Evolutionary conservation across 805 yeast species (phyloP).

Genomic region (Candida ulmi): DNA sequence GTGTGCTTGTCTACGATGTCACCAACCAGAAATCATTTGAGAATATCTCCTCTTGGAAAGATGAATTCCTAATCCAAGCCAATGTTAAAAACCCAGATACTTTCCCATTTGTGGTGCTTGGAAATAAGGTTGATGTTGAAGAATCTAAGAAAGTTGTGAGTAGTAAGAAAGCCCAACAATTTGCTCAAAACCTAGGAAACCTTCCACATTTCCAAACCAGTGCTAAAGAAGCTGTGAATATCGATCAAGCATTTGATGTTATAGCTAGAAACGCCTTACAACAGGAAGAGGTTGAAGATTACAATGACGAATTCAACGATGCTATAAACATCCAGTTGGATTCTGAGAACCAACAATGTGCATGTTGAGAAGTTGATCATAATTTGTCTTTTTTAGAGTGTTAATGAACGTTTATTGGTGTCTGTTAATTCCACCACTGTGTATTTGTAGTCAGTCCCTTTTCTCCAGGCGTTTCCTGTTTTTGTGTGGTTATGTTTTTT

Average conservation of each 20-base stretch:
- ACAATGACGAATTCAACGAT: constrained; percentile 89
- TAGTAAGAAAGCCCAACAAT: constrained; percentile 53
- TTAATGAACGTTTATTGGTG: no score
- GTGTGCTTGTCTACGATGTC: constrained; percentile 93
- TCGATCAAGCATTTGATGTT: constrained; percentile 92
- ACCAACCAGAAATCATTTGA: constrained; percentile 93
- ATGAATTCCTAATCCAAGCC: constrained; percentile 90
- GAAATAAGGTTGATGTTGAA: constrained; percentile 92
- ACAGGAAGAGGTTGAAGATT: constrained; percentile 89
- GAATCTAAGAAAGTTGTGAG: constrained; percentile 76
- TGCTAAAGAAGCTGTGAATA: constrained; percentile 94
- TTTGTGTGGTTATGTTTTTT: no score
- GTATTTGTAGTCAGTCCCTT: no score
- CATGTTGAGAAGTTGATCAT: constrained; percentile 10
- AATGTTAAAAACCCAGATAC: constrained; percentile 90
- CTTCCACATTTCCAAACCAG: constrained; percentile 95
- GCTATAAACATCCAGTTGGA: constrained; percentile 94
- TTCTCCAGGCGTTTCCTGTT: no score
- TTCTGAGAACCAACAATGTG: constrained; percentile 43
- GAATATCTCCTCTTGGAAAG: constrained; percentile 86
- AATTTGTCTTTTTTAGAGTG: background rate
- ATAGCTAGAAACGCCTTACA: constrained; percentile 93
- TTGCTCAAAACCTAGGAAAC: constrained; percentile 62
- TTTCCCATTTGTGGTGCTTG: constrained; percentile 93
- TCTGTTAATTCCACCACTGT: no score